Evolutionary conservation across 257 asterid species (phyloP), one percentile per base, ranked within the genome.

Genomic region (Penstemon newberryi): DNA sequence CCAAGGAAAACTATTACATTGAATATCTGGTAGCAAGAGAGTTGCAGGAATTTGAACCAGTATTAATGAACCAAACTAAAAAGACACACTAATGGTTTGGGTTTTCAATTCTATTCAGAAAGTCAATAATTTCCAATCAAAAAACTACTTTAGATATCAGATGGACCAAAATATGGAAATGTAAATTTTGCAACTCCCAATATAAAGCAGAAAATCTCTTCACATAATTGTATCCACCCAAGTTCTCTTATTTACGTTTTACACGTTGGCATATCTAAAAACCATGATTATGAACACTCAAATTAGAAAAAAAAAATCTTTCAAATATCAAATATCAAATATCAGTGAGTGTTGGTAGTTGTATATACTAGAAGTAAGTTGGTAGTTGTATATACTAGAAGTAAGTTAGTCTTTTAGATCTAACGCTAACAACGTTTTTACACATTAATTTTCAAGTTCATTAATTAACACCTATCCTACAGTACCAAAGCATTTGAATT

Each of bases 1-100:
- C 57, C 56, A 77, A 65, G 54, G 59, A 70, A 70, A 77, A 63
- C 13, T 42, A 47, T 53, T 70, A 76, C 44, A 70, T 58, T 37
- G 70, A 57, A 59, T 7, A 45, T 54, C 52, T 42, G 50, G 46
- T 65, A 60, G 41, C 13, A 44, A 70, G 12, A 53, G 13, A 52
- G 42, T 11, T 37, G 51, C 4, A 47, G 49, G 59, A 42, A 13
- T 11, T 57, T 52, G 43, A 10, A 57, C 65, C 1, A 56, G 19
- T 7, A 42, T 67, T 45, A 19, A 6, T 11, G 37, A 40, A 12
- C 50, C 10, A 41, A 61, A 61, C n/a, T 38, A 5, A 43, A 39
- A 41, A 1, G 33, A 25, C 33, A 25, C 33, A 25, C 33, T 25
- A 25, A 25, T 1, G 45, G 52, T 25, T 38, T 54, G 59, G 65